Evolutionary conservation across 148 eudicot genomes (phyloP), one percentile per base, ranked within the genome.

Genomic region (Bassia scoparia): DNA sequence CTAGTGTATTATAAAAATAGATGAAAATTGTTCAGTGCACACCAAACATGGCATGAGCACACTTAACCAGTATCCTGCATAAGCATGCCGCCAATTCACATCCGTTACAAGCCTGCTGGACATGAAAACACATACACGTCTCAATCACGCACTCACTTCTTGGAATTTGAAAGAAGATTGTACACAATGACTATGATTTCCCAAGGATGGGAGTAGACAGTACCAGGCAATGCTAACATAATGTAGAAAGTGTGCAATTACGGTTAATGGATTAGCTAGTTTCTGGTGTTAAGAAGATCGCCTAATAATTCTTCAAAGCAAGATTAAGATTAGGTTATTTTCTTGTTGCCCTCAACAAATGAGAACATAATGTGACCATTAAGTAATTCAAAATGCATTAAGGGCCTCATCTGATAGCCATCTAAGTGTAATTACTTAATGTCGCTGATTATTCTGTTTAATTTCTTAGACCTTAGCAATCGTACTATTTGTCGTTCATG

Each of bases 221-320:
- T 26, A 27, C 17, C n/a, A n/a, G n/a, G n/a, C n/a, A n/a, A n/a
- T n/a, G n/a, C n/a, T n/a, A n/a, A n/a, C n/a, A 58, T 58, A 58
- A 23, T 29, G 24, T 63, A 33, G 26, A 16, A 12, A 35, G 43
- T 63, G 13, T 63, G 12, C 16, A 44, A 35, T 37, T 17, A 38
- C 23, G n/a, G 50, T n/a, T 38, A 38, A 38, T 37, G 50, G 68
- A n/a, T 41, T 65, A 27, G 68, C 30, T 30, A n/a, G 18, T 65
- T 65, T n/a, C n/a, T 65, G 68, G 49, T 65, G 68, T n/a, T 38
- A 38, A 23, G 30, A 34, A 23, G 24, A 65, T 65, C n/a, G n/a
- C 50, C 38, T 65, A 41, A 65, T 38, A n/a, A n/a, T n/a, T 65
- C 29, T 64, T 64, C 68, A 13, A 38, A 34, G n/a, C n/a, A n/a